Percentiles rank a stretch among this genome's conserved stretches.
Conservation (phyloP, 495 filamentous ascomycete species). For the Hypoxylon fuscum region DNA sequence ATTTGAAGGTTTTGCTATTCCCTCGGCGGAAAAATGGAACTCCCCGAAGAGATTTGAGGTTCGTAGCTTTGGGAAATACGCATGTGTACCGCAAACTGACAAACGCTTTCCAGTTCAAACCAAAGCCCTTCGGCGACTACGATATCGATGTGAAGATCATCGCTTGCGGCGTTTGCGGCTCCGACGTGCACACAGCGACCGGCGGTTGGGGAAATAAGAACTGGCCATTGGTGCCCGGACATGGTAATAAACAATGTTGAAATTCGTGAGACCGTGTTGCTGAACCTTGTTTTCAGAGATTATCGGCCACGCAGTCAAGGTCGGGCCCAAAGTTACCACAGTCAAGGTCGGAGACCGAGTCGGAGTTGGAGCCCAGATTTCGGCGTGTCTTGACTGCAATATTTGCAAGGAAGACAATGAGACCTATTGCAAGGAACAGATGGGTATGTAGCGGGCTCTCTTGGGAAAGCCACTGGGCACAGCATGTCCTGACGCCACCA, state of each 20-base stretch:
- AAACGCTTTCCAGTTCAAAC: slow-evolving; percentile 59
- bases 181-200: slow-evolving; percentile 77
- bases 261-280: not conserved
- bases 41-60: not conserved
- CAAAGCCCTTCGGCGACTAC: slow-evolving; percentile 76
- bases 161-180: slow-evolving; percentile 83
- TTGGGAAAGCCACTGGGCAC: slow-evolving; percentile 62
- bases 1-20: not conserved
- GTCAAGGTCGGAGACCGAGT: not conserved
- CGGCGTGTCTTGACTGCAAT: not conserved
- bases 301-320: not conserved
- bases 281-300: not conserved
- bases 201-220: slow-evolving; percentile 66
- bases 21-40: not conserved
- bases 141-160: slow-evolving; percentile 79
- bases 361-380: not conserved
- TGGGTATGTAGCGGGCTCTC: not conserved
- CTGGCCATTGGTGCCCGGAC: slow-evolving; percentile 61
- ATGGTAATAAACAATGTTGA: slow-evolving; percentile 64
- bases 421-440: not conserved
- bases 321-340: not conserved
- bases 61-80: not conserved
- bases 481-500: slow-evolving; percentile 72
- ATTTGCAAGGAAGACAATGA: not conserved
- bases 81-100: not conserved